Conservation (phyloP, 1,284 basidiomycete genomes). For the Farysia itapuensis region DNA sequence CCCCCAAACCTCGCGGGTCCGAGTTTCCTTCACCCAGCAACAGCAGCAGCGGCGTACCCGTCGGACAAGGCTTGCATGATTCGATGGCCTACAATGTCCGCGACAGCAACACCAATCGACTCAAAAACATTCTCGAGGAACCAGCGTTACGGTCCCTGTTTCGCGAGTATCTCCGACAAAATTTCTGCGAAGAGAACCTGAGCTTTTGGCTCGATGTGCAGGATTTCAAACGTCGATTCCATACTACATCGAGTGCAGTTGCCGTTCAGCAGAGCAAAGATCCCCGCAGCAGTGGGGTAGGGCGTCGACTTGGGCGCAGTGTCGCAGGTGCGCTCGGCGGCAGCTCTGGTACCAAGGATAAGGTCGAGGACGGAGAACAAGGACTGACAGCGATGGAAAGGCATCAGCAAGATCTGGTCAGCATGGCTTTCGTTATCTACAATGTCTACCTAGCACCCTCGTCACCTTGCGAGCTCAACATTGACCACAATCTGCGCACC, state of each 20-base stretch:
- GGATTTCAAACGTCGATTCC: constrained; percentile 94
- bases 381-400: constrained; percentile 75
- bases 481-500: constrained; percentile 91
- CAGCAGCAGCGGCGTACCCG: background rate
- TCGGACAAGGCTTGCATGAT: constrained; percentile 34
- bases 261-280: constrained; percentile 63
- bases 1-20: constrained; percentile 68
- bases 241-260: constrained; percentile 86
- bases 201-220: constrained; percentile 96
- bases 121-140: constrained; percentile 90
- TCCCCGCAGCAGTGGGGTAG: constrained; percentile 20
- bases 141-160: constrained; percentile 85
- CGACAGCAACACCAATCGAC: constrained; percentile 83
- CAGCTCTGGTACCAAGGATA: constrained; percentile 7
- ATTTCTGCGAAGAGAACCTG: constrained; percentile 98
- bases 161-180: constrained; percentile 87
- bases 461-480: constrained; percentile 93
- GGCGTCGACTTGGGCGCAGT: constrained; percentile 69
- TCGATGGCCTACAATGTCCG: constrained; percentile 58
- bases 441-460: constrained; percentile 93
- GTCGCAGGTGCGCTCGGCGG: constrained; percentile 57
- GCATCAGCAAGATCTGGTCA: constrained; percentile 91
- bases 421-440: constrained; percentile 90
- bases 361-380: constrained; percentile 16
- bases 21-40: constrained; percentile 1